Base-by-base conservation (phyloP, 768 basidiomycete genomes). In the Lactifluus subvellereus region DNA sequence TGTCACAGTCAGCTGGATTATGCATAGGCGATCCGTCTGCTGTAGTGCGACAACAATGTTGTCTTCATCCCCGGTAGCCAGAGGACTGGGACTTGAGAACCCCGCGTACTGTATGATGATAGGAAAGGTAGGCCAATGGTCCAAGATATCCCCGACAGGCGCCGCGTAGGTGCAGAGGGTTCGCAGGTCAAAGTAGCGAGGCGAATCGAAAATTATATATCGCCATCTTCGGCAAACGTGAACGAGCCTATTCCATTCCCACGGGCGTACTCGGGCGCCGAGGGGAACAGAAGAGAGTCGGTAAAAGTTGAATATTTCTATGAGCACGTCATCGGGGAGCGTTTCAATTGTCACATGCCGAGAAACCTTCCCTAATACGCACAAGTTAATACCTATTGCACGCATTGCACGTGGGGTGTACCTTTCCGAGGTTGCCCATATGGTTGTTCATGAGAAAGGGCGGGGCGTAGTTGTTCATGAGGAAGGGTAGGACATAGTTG, bases 181-280 rank as follows among this genome's bases (percentile, higher is more conserved):
- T 20, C 16, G 48, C 32, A 62, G 30, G 30, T 38, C 49, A n/a
- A 62, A 32, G 30, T 18, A 14, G 50, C 14, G 49, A 2, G 42
- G 22, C 6, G 33, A 27, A 0, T 5, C 4, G 11, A 57, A 6
- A 16, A 62, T 50, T 13, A 62, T 42, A 9, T 9, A 9, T 5
- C 49, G 54, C 55, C 61, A 62, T 3, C 1, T 56, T 43, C 4
- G 37, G 14, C 55, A 62, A 10, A 62, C 61, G 11, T 62, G 54
- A 14, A 30, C 20, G 27, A 57, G 54, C 6, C 20, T 43, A 20
- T 51, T 18, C 61, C 56, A 62, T 40, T 52, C 50, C 55, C 61
- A 62, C 20, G 54, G 37, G 54, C 60, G 47, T n/a, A 42, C 47
- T 40, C 30, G 60, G 3, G 54, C 37, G n/a, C n/a, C n/a, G 37